Conservation (phyloP, 2,329 filamentous ascomycete genomes). For the Fusarium anguioides region DNA sequence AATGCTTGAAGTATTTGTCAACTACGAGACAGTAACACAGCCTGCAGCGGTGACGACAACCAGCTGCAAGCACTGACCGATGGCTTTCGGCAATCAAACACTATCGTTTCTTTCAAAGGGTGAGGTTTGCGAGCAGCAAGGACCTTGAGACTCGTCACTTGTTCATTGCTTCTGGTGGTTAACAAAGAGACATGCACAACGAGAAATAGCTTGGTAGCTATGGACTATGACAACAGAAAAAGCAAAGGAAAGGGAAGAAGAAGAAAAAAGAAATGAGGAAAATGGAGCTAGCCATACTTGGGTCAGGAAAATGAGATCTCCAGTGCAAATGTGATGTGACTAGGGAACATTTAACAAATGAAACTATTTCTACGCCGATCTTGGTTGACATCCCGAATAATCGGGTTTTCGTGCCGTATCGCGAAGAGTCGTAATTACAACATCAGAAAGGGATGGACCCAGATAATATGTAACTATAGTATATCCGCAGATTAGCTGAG, state of each 20-base stretch:
- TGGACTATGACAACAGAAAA: not conserved
- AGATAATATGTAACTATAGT: not conserved
- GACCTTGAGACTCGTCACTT: not conserved
- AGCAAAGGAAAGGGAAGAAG: too few species aligned
- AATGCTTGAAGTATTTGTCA: too few species aligned
- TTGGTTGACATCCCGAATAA: constrained; percentile 19
- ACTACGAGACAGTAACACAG: not conserved
- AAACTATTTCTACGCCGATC: constrained; percentile 18
- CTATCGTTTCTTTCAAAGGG: not conserved
- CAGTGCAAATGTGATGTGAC: constrained; percentile 23
- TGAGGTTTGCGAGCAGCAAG: constrained; percentile 23
- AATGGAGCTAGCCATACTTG: constrained; percentile 12
- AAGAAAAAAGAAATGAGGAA: not conserved
- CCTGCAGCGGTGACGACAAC: constrained; percentile 19
- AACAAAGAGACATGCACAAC: not conserved
- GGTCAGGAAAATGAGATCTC: constrained; percentile 38
- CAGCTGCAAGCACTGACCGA: constrained; percentile 14
- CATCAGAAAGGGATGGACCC: not conserved
- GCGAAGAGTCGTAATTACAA: constrained; percentile 17
- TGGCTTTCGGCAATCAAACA: not conserved
- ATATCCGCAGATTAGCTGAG: constrained; percentile 7
- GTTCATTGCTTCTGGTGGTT: not conserved
- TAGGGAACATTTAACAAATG: constrained; percentile 5
- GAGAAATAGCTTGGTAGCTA: not conserved
- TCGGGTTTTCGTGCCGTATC: constrained; percentile 12